A percentile compares a stretch with the other conserved stretches of the same genome.
Conservation (phyloP, 176 grass and related monocot species). For the Ensete glaucum region DNA sequence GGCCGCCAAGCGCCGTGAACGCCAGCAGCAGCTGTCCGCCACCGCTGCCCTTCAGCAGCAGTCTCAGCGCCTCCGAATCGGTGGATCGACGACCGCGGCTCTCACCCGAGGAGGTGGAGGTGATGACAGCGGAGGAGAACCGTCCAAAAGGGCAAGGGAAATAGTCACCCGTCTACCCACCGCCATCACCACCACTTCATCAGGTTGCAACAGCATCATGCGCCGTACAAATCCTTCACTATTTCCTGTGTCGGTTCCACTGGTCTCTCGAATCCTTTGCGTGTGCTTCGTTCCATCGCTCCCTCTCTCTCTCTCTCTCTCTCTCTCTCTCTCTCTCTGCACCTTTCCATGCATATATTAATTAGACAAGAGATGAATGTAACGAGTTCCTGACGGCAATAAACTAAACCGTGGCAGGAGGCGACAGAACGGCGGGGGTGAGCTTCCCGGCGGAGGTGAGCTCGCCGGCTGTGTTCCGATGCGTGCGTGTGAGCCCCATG, state of each 20-base stretch:
- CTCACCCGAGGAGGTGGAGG: not conserved
- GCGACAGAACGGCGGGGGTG: conserved; percentile 28
- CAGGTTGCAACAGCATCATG: conserved; percentile 39
- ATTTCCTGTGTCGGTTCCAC: not conserved
- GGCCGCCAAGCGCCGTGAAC: conserved; percentile 73
- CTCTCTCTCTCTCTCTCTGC: not conserved
- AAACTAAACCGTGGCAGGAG: too few species aligned
- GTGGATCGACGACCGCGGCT: not conserved
- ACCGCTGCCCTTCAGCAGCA: conserved; percentile 20
- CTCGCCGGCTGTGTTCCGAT: conserved; percentile 83
- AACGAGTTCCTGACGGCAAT: too few species aligned
- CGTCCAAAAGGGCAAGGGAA: conserved; percentile 42
- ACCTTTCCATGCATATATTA: not conserved
- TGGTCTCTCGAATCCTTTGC: not conserved
- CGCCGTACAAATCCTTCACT: not conserved
- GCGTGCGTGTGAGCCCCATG: conserved; percentile 72
- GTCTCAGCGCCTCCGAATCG: conserved; percentile 16
- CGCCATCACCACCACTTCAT: conserved; percentile 48
- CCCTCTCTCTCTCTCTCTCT: not conserved
- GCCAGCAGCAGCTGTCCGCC: conserved; percentile 70
- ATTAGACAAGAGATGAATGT: too few species aligned
- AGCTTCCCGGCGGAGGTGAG: conserved; percentile 87
- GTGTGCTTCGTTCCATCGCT: not conserved
- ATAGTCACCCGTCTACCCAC: not conserved
- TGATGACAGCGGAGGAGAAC: conserved; percentile 8